Conservation (phyloP, 176 grass and related monocot genomes). For the Saccharum officinarum region DNA sequence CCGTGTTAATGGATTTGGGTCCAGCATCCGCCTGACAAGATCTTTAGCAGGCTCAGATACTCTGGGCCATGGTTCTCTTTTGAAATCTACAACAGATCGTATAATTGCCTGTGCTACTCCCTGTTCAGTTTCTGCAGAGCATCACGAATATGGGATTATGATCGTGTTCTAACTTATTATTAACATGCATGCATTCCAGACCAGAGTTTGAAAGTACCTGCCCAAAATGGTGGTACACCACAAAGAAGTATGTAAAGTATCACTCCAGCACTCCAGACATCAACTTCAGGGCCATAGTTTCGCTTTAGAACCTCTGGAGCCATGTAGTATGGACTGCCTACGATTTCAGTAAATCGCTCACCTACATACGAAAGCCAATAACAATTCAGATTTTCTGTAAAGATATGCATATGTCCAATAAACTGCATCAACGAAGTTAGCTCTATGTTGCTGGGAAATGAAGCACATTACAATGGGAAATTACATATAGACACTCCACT, state of each 20-base stretch:
- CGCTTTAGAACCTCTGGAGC: constrained; percentile 96
- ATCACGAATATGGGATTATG: constrained; percentile 24
- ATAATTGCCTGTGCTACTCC: constrained; percentile 98
- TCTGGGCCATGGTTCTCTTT: constrained; percentile 92
- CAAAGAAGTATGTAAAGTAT: constrained; percentile 96
- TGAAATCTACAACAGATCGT: constrained; percentile 80
- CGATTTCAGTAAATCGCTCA: constrained; percentile 87
- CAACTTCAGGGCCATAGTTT: constrained; percentile 93
- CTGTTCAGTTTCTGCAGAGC: constrained; percentile 78
- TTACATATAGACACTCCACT: neutral
- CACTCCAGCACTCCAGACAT: constrained; percentile 99
- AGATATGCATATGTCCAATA: constrained; percentile 1
- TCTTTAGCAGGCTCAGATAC: constrained; percentile 95
- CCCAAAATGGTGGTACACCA: constrained; percentile 97
- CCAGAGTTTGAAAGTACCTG: constrained; percentile 54
- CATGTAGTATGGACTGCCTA: constrained; percentile 99
- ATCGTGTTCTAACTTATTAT: constrained; percentile 5
- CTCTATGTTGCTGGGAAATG: constrained; percentile 24
- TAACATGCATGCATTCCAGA: constrained; percentile 14
- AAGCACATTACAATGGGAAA: neutral
- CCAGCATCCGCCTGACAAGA: constrained; percentile 88
- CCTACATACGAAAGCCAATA: constrained; percentile 48
- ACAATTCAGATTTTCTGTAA: constrained; percentile 11
- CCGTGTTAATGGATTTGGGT: constrained; percentile 78
- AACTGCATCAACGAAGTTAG: constrained; percentile 14